Evolutionary conservation across 495 filamentous ascomycete species (phyloP).

Genomic region (Aspergillus heteromorphus): DNA sequence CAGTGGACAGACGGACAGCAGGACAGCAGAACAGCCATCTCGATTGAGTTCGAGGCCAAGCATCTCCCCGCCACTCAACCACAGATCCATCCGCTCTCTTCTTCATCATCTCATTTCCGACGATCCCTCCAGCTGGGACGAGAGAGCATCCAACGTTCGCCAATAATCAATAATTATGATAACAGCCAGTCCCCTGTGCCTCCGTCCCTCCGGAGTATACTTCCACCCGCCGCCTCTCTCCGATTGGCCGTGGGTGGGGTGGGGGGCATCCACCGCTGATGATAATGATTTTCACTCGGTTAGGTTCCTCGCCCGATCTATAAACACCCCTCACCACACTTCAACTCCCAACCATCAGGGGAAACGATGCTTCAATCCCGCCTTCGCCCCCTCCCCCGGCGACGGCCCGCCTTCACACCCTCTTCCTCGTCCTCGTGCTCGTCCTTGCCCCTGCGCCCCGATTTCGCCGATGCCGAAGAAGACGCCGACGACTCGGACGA

Average conservation of each 20-base stretch:
- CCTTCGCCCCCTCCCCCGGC: constrained; percentile 29
- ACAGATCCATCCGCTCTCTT: too few species aligned
- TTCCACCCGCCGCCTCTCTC: not conserved
- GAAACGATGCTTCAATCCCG: constrained; percentile 29
- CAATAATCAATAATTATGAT: too few species aligned
- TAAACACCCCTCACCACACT: not conserved
- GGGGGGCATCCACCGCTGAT: not conserved
- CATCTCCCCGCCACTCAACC: too few species aligned
- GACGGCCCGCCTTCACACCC: constrained; percentile 1
- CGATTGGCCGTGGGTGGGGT: not conserved
- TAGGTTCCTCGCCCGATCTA: not conserved
- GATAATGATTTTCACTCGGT: not conserved
- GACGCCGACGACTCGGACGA: constrained; percentile 18
- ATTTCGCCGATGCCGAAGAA: constrained; percentile 7
- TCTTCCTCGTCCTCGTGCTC: constrained; percentile 2
- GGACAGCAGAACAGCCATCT: too few species aligned
- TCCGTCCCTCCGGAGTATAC: not conserved
- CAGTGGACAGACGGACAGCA: too few species aligned
- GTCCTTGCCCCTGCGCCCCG: constrained; percentile 12
- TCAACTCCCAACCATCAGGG: not conserved
- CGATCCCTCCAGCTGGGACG: too few species aligned
- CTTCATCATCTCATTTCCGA: too few species aligned
- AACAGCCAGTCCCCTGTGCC: too few species aligned
- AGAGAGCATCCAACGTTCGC: too few species aligned
- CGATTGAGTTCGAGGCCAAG: too few species aligned